Evolutionary conservation across 306 rosid genomes (phyloP).

Genomic region (Cucumis cinereus): DNA sequence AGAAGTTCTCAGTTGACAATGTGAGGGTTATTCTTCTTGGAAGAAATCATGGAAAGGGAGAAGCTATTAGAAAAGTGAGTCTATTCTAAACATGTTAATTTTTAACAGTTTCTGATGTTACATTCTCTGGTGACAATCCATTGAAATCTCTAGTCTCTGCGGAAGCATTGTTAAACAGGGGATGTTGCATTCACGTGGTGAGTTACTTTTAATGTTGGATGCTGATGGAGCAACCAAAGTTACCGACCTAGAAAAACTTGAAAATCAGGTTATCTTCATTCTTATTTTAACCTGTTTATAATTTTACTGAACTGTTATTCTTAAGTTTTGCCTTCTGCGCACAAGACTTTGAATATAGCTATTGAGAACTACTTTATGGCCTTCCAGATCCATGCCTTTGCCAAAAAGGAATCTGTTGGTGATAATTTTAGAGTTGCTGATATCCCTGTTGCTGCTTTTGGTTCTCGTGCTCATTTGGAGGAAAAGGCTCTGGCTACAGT

Average conservation of each 20-base stretch:
- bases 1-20: conserved; percentile 61
- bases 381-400: conserved; percentile 52
- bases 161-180: conserved; percentile 96
- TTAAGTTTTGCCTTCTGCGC: neutral
- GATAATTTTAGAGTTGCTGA: conserved; percentile 55
- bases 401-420: conserved; percentile 36
- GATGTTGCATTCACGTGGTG: conserved; percentile 97
- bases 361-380: conserved; percentile 8
- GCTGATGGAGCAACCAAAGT: conserved; percentile 98
- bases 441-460: conserved; percentile 72
- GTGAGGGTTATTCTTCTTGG: conserved; percentile 88
- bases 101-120: neutral
- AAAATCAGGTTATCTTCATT: conserved; percentile 47
- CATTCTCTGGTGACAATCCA: conserved; percentile 22
- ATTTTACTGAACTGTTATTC: neutral
- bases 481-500: conserved; percentile 90
- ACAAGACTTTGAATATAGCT: conserved; percentile 3
- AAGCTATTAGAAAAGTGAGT: conserved; percentile 99
- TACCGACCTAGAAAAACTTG: conserved; percentile 81
- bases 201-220: conserved; percentile 86
- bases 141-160: conserved; percentile 50
- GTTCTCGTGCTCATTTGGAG: conserved; percentile 95
- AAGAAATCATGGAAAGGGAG: conserved; percentile 90
- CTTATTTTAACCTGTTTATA: neutral
- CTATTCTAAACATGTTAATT: conserved; percentile 2